phyloP scores from a whole-genome alignment of 2,329 filamentous ascomycete species.

The Thielaviopsis punctulata region DNA sequence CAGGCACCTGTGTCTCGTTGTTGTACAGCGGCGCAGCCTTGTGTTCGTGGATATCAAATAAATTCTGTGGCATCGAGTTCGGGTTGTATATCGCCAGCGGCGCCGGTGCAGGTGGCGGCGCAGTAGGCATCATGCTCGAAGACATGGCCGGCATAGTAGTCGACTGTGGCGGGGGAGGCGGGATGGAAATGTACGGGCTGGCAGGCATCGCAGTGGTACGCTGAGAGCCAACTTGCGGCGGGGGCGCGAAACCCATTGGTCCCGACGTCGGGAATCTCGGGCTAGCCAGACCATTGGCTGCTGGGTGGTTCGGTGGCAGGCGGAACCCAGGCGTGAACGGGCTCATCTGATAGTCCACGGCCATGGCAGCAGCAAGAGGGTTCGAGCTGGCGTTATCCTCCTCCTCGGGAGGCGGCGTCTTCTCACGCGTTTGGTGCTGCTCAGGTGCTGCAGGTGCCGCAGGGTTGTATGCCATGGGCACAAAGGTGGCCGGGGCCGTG shows the following conservation, averaged over 20 bases:
- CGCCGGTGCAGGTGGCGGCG: conserved; percentile 12
- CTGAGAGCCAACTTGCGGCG: conserved; percentile 27
- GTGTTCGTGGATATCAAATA: conserved; percentile 4
- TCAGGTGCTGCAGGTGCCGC: conserved; percentile 62
- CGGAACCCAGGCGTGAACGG: conserved; percentile 36
- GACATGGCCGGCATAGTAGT: conserved; percentile 16
- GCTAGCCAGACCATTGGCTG: conserved; percentile 24
- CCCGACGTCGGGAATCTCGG: conserved; percentile 27
- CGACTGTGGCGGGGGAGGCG: conserved; percentile 23
- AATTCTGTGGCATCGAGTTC: conserved; percentile 1
- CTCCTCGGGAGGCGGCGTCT: conserved; percentile 59
- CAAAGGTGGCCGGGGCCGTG: conserved; percentile 22
- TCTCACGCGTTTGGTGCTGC: conserved; percentile 53
- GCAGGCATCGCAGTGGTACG: conserved; percentile 31
- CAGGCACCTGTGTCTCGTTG: conserved; percentile 14
- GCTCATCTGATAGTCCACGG: conserved; percentile 35
- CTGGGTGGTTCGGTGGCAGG: conserved; percentile 27
- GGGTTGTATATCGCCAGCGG: conserved; percentile 14
- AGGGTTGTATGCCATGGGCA: conserved; percentile 60
- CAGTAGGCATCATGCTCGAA: conserved; percentile 10
- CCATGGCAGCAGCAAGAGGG: conserved; percentile 39
- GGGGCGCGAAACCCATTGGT: conserved; percentile 19
- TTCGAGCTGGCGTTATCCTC: conserved; percentile 26
- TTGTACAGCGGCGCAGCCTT: background rate
- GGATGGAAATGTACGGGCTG: conserved; percentile 15